These are phyloP conservation scores for Gossypium aridum DNA, from an alignment of 441 rosid species.

Conservation along the genomic window DNA sequence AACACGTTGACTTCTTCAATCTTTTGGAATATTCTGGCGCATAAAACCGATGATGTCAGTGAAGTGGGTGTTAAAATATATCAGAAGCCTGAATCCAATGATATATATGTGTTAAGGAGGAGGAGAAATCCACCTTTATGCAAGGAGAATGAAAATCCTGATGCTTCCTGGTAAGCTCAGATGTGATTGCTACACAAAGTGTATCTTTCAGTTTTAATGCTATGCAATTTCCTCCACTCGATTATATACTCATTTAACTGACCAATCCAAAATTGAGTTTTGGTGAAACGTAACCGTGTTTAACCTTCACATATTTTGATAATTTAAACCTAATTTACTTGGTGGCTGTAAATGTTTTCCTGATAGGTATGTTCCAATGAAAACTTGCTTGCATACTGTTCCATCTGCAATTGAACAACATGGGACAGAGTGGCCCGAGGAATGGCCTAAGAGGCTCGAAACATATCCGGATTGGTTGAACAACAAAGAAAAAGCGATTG, in stretches of 20 bases:
- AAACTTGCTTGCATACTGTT: conserved; percentile 61
- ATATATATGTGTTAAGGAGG: conserved; percentile 74
- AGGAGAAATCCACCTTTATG: conserved; percentile 79
- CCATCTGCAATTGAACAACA: conserved; percentile 86
- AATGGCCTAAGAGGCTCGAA: conserved; percentile 92
- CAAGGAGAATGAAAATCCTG: conserved; percentile 81
- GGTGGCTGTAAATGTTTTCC: conserved; percentile 1
- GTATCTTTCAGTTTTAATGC: background rate
- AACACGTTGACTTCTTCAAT: conserved; percentile 63
- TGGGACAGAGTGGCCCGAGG: conserved; percentile 94
- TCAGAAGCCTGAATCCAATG: conserved; percentile 90
- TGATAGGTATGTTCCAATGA: conserved; percentile 74
- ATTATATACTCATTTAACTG: background rate
- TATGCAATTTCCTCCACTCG: background rate
- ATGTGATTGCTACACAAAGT: conserved; percentile 4
- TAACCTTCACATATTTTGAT: background rate
- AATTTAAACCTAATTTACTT: background rate
- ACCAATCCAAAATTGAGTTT: background rate
- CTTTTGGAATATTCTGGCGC: conserved; percentile 91
- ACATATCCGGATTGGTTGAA: conserved; percentile 87
- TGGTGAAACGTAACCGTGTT: background rate
- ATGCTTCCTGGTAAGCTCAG: conserved; percentile 77
- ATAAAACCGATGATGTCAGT: conserved; percentile 81
- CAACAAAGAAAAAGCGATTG: conserved; percentile 51
- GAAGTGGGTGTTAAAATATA: conserved; percentile 84